Base-by-base conservation (phyloP, 805 yeast genomes). In the Saturnispora mendoncae region DNA sequence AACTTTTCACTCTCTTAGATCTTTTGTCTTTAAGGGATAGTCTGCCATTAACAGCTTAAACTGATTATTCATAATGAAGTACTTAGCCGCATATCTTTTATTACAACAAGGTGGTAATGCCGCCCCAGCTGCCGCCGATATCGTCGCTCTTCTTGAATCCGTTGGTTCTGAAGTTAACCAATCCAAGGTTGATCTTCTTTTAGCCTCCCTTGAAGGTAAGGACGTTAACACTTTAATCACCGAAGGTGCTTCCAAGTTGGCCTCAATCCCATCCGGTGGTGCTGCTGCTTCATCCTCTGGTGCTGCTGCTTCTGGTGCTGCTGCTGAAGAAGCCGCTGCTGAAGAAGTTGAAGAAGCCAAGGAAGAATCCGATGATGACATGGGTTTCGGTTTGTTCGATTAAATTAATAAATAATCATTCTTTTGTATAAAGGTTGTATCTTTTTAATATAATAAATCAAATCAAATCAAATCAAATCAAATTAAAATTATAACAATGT, bases 31-130 rank as follows among this genome's bases (percentile, higher is more conserved):
- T 62, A 80, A 81, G 74, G 88, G 78, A 80, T 82, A 81, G 88
- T 82, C 90, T 74, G 90, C 85, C 60, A 50, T 55, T 46, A 49
- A 41, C 21, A 67, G 84, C 85, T 80, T 80, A 79, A 78, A 76
- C 68, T 76, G 84, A 78, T 79, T 79, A 79, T 78, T 78, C 81
- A 51, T 46, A 53, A 62, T 87, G 97, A 92, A 87, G 84, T 90
- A 90, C 81, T 83, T 92, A 75, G 98, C 98, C 74, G 97, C 98
- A 72, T 92, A 92, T 79, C 83, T 92, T 72, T 83, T 90, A 74
- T 80, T 92, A 72, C 87, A 82, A 75, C 87, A 92, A 69, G 95
- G 95, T 72, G 98, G 97, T 69, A 80, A 79, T 76, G 68, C 87
- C 67, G 65, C 92, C 62, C 97, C 98, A 72, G 74, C 95, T 58